A percentile compares a stretch with the other conserved stretches of the same genome.
These are phyloP conservation scores for Vickermania ingenoplastis DNA, from an alignment of 208 protist genomes.

Conservation along the genomic window DNA sequence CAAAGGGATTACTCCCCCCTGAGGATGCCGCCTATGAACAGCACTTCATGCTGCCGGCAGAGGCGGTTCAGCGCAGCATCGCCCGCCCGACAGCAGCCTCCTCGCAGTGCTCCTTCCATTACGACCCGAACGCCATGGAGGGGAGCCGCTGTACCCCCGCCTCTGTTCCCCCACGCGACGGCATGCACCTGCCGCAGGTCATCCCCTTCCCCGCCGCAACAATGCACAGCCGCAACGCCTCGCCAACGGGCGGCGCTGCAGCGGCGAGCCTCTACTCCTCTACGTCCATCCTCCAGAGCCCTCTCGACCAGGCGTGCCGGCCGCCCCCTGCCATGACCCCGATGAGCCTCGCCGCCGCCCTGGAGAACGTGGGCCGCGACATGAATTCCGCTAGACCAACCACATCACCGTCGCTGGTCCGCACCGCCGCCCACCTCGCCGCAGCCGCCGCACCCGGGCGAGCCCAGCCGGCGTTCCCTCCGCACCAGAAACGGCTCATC, in stretches of 20 bases:
- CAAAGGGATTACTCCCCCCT: slow-evolving; percentile 58
- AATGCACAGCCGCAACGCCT: too few relatives aligned
- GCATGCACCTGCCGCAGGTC: too few relatives aligned
- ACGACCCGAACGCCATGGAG: too few relatives aligned
- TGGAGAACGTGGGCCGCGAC: not conserved
- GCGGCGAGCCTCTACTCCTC: too few relatives aligned
- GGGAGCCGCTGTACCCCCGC: too few relatives aligned
- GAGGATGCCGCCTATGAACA: slow-evolving; percentile 64
- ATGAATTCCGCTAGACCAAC: not conserved
- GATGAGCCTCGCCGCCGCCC: not conserved
- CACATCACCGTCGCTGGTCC: not conserved
- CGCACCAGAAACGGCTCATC: not conserved
- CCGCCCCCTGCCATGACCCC: too few relatives aligned
- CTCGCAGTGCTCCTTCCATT: not conserved
- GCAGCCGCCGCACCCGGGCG: not conserved
- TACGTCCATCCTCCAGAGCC: too few relatives aligned
- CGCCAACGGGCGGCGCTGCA: too few relatives aligned
- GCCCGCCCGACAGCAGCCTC: slow-evolving; percentile 10
- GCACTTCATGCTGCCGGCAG: slow-evolving; percentile 31
- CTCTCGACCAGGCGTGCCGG: too few relatives aligned
- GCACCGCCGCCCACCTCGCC: too few relatives aligned
- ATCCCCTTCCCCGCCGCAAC: too few relatives aligned
- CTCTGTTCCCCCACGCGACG: too few relatives aligned
- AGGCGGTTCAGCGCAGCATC: slow-evolving; percentile 53
- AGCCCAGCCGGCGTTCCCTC: not conserved